Conservation (phyloP, 2,329 filamentous ascomycete genomes). For the Ophiocordyceps camponoti-floridani region DNA sequence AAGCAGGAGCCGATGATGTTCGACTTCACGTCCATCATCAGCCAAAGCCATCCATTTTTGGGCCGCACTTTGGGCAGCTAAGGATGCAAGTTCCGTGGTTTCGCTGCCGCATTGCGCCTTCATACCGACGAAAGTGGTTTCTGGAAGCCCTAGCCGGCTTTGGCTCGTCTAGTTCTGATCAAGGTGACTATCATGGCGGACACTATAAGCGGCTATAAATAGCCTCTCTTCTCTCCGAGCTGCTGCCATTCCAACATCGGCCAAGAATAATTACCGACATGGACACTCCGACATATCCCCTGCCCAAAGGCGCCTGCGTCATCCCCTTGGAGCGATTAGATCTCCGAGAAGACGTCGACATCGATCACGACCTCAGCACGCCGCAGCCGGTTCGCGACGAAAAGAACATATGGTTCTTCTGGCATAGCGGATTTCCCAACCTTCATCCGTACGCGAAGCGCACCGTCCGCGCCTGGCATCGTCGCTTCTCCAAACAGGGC, state of each 20-base stretch:
- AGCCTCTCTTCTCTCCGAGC: background rate
- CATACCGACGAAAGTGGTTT: no score
- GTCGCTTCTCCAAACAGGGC: conserved; percentile 29
- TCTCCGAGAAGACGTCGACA: conserved; percentile 23
- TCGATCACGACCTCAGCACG: conserved; percentile 23
- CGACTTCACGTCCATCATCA: no score
- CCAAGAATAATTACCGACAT: background rate
- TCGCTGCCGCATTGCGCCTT: no score
- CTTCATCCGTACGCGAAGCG: conserved; percentile 34
- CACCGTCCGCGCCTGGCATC: conserved; percentile 33
- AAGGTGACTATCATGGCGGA: background rate
- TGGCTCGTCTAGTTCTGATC: no score
- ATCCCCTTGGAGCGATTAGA: conserved; percentile 23
- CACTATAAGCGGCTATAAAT: background rate
- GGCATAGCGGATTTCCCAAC: conserved; percentile 28
- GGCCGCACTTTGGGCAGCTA: no score
- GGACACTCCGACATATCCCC: conserved; percentile 1
- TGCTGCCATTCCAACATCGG: no score
- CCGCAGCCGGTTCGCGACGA: conserved; percentile 19
- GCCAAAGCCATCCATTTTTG: no score
- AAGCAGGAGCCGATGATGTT: no score
- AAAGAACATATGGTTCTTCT: conserved; percentile 42
- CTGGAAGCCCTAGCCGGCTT: no score
- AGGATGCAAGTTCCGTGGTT: no score
- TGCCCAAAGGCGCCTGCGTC: conserved; percentile 17